Evolutionary conservation across 2,329 filamentous ascomycete species (phyloP), one percentile per base, ranked within the genome.

Genomic region (Didymella segeticola): DNA sequence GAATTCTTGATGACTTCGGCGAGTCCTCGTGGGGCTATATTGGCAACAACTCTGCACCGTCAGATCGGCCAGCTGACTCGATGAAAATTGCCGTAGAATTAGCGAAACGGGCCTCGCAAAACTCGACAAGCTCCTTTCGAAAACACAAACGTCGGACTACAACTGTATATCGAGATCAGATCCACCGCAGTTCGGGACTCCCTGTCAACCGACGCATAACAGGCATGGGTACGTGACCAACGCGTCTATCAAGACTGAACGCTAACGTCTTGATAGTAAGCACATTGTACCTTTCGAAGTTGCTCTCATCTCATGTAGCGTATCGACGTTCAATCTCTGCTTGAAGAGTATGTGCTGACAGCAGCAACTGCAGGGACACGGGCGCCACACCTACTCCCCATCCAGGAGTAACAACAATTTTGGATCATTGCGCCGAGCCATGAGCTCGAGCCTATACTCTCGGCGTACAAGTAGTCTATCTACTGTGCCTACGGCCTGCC

Each of bases 21-120:
- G 70, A 74, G 15, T 77, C 77, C 9, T 69, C 74, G 20, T 77
- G 66, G 67, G 76, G 75, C 1, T 42, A 50, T 8, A 67, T 68
- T 8, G 56, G 60, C 22, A 55, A 66, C 12, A 67, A 69, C 15
- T 67, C 71, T 30, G 62, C 67, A 30, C 70, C 69, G 2, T 69
- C 74, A 26, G 73, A 77, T 53, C 72, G 67, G 19, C 75, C 76
- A 6, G 72, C 75, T 47, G 73, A 78, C 43, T 78, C 76, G 47
- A 79, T 79, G 68, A 77, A 74, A 14, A 69, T 77, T 12, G 70
- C 77, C 5, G 74, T 75, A 14, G 74, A 77, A 46, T 69, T 78
- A 30, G 71, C 74, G 9, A 64, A 67, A 53, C 63, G 72, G 29
- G 56, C 65, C 2, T 77, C 76, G 1, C 68, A 69, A 27, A 60